A percentile compares a stretch with the other conserved stretches of the same genome.
Evolutionary conservation across 768 basidiomycete genomes (phyloP).

Genomic region (Rhodotorula taiwanensis): DNA sequence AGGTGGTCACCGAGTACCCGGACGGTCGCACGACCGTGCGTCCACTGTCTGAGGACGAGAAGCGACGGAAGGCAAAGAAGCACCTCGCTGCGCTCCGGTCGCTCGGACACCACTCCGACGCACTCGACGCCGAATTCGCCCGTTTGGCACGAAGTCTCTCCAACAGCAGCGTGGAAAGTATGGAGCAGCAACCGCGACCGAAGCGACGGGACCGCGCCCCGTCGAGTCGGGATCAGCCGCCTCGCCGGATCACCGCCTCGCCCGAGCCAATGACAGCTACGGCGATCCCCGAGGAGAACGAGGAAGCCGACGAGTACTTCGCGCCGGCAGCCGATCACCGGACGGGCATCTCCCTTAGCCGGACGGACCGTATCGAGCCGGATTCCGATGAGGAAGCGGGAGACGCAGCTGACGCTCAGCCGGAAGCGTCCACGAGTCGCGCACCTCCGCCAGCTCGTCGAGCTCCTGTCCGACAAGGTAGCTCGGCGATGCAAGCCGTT

Average conservation of each 20-base stretch:
- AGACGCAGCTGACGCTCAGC: not conserved
- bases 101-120: slow-evolving; percentile 26
- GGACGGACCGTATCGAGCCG: slow-evolving; percentile 14
- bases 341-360: slow-evolving; percentile 11
- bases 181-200: not conserved
- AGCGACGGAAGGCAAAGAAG: slow-evolving; percentile 21
- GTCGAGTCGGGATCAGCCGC: too few relatives aligned
- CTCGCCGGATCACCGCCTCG: not conserved
- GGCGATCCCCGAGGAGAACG: not conserved
- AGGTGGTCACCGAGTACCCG: slow-evolving; percentile 24
- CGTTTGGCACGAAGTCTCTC: slow-evolving; percentile 1
- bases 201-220: too few relatives aligned
- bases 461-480: not conserved
- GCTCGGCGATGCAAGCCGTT: slow-evolving; percentile 18
- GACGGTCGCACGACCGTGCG: slow-evolving; percentile 24
- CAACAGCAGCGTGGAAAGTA: not conserved
- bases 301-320: not conserved
- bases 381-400: slow-evolving; percentile 17
- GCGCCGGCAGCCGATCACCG: not conserved
- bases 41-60: slow-evolving; percentile 25
- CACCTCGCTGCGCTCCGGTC: slow-evolving; percentile 33
- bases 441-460: slow-evolving; percentile 1
- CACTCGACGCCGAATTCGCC: slow-evolving; percentile 20
- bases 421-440: not conserved
- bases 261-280: slow-evolving; percentile 9